Evolutionary conservation across 768 basidiomycete genomes (phyloP).

Genomic region (Russula sp.): DNA sequence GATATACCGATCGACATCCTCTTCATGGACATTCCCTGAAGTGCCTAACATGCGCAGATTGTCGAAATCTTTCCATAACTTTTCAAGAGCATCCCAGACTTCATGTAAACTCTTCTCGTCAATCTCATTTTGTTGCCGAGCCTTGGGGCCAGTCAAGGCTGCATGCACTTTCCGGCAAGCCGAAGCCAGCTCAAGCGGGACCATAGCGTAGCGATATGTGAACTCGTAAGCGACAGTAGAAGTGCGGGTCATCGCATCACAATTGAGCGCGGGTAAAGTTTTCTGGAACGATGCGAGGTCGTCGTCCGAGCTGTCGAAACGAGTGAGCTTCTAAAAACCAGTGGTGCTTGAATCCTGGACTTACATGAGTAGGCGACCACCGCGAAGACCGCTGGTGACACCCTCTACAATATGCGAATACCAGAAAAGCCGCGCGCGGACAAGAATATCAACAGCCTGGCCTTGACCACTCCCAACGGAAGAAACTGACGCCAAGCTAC

Average conservation of each 20-base stretch:
- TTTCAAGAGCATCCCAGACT: slow-evolving; percentile 81
- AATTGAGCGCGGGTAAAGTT: slow-evolving; percentile 34
- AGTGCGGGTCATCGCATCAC: slow-evolving; percentile 29
- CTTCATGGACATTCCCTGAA: slow-evolving; percentile 38
- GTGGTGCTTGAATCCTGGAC: slow-evolving; percentile 26
- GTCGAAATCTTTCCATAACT: slow-evolving; percentile 82
- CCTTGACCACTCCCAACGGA: slow-evolving; percentile 45
- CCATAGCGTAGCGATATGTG: slow-evolving; percentile 54
- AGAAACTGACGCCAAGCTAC: slow-evolving; percentile 45
- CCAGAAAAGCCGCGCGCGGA: slow-evolving; percentile 83
- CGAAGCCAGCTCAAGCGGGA: slow-evolving; percentile 68
- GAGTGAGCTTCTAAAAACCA: slow-evolving; percentile 14
- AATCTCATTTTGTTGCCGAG: slow-evolving; percentile 51
- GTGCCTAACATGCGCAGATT: slow-evolving; percentile 42
- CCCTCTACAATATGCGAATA: slow-evolving; percentile 85
- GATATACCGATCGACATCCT: slow-evolving; percentile 62
- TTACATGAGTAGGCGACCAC: slow-evolving; percentile 79
- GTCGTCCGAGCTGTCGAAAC: slow-evolving; percentile 52
- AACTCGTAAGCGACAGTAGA: slow-evolving; percentile 44
- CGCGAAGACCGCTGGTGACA: slow-evolving; percentile 71
- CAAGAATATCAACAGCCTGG: slow-evolving; percentile 50
- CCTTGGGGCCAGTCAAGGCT: slow-evolving; percentile 73
- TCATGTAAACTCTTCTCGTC: slow-evolving; percentile 61
- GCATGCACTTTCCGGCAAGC: slow-evolving; percentile 75
- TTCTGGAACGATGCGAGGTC: slow-evolving; percentile 71